Evolutionary conservation across 1,284 basidiomycete species (phyloP).

Genomic region (Meripilus lineatus): DNA sequence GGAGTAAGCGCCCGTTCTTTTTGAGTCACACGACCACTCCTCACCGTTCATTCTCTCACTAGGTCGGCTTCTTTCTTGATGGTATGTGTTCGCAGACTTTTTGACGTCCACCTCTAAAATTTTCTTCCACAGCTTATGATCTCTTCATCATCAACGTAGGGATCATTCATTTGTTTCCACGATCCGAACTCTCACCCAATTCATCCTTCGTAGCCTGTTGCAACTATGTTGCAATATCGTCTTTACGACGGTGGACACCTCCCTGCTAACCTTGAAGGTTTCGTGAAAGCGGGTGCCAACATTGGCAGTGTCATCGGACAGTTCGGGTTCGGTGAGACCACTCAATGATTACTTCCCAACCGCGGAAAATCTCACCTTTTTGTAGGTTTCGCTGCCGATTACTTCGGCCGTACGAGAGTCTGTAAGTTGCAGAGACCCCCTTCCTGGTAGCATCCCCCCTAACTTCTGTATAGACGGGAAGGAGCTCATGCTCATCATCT

Average conservation of each 20-base stretch:
- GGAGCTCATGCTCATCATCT: slow-evolving; percentile 74
- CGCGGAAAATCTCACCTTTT: slow-evolving; percentile 17
- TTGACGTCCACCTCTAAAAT: background rate
- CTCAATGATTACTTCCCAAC: too few relatives aligned
- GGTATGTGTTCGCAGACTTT: slow-evolving; percentile 33
- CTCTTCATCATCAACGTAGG: slow-evolving; percentile 74
- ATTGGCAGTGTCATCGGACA: slow-evolving; percentile 75
- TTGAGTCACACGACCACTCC: slow-evolving; percentile 8
- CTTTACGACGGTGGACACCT: slow-evolving; percentile 53
- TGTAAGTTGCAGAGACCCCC: slow-evolving; percentile 35
- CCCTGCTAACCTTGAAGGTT: slow-evolving; percentile 54
- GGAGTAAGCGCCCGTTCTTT: slow-evolving; percentile 37
- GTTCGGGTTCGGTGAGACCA: slow-evolving; percentile 51
- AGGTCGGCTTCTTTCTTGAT: slow-evolving; percentile 70
- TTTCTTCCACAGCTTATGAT: slow-evolving; percentile 51
- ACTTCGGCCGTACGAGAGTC: slow-evolving; percentile 60
- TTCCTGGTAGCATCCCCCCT: background rate
- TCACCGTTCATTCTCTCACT: background rate
- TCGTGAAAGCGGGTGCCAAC: slow-evolving; percentile 67
- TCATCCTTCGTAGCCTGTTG: slow-evolving; percentile 46
- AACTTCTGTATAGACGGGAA: slow-evolving; percentile 49
- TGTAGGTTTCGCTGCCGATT: slow-evolving; percentile 54
- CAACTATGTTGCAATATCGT: slow-evolving; percentile 73
- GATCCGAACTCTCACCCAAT: background rate
- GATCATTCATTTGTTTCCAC: slow-evolving; percentile 1